Evolutionary conservation across 768 basidiomycete species (phyloP).

Genomic region (Lentinula aciculospora): DNA sequence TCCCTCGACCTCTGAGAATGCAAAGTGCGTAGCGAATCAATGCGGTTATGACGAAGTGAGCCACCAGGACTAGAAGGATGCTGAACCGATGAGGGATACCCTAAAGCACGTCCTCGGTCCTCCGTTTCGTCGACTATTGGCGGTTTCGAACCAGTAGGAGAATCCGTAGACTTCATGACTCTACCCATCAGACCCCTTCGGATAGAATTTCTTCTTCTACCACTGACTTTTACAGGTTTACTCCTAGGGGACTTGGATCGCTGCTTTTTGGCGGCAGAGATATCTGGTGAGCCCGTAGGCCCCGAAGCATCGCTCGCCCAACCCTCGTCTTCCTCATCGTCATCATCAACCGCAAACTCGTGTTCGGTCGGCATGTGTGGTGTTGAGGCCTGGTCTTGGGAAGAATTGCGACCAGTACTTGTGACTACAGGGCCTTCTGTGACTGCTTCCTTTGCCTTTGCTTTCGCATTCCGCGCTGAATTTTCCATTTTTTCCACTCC

Average conservation of each 20-base stretch:
- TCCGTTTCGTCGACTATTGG: not conserved
- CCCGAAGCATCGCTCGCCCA: conserved; percentile 53
- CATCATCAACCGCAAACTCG: conserved; percentile 9
- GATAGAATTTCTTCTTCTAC: conserved; percentile 4
- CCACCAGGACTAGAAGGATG: not conserved
- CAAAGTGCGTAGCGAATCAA: not conserved
- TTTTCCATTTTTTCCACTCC: conserved; percentile 5
- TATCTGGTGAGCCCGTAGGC: not conserved
- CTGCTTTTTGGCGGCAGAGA: not conserved
- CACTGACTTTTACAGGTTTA: not conserved
- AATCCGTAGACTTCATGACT: not conserved
- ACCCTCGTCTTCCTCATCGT: conserved; percentile 52
- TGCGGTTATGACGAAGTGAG: not conserved
- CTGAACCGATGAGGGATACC: not conserved
- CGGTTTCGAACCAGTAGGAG: not conserved
- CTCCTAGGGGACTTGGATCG: conserved; percentile 8
- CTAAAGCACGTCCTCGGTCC: not conserved
- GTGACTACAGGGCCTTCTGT: conserved; percentile 5
- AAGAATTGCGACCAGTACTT: not conserved
- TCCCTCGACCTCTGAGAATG: conserved; percentile 7
- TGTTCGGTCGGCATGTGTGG: conserved; percentile 8
- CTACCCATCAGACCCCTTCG: conserved; percentile 5
- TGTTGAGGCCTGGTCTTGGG: not conserved
- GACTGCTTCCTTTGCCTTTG: conserved; percentile 1
- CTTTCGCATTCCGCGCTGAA: not conserved